These are phyloP conservation scores for Fusarium avenaceum DNA, from an alignment of 2,329 filamentous ascomycete species.

Conservation along the genomic window DNA sequence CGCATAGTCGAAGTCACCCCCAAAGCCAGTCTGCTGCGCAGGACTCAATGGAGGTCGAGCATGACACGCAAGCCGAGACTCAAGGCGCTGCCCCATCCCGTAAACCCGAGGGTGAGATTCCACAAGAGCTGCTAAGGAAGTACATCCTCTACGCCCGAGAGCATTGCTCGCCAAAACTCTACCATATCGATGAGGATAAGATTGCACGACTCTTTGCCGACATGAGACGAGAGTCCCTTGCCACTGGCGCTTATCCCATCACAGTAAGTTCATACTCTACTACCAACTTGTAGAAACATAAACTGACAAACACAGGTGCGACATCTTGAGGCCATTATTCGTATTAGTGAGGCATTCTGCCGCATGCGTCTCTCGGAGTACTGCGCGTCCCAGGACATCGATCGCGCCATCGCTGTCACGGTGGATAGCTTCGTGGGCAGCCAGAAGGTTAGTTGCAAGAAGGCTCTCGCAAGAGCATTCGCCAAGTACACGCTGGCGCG, in stretches of 20 bases:
- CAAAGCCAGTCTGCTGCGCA: conserved; percentile 63
- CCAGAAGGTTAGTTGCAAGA: conserved; percentile 98
- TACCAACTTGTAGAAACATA: neutral
- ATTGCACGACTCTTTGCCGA: conserved; percentile 93
- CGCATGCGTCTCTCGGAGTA: conserved; percentile 99
- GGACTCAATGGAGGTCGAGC: conserved; percentile 74
- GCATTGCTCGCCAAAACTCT: conserved; percentile 89
- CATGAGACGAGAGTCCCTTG: conserved; percentile 92
- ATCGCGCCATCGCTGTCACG: conserved; percentile 95
- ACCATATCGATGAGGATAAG: conserved; percentile 98
- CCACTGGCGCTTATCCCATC: conserved; percentile 96
- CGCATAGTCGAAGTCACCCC: conserved; percentile 91
- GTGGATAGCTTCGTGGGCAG: conserved; percentile 96
- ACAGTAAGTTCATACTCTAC: conserved; percentile 75
- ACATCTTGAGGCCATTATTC: conserved; percentile 97
- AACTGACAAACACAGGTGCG: conserved; percentile 75
- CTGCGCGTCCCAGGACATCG: conserved; percentile 89
- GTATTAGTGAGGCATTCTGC: conserved; percentile 93
- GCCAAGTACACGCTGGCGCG: conserved; percentile 85
- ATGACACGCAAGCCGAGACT: conserved; percentile 61
- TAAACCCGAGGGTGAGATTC: conserved; percentile 75
- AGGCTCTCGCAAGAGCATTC: conserved; percentile 92
- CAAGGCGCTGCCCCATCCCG: conserved; percentile 47
- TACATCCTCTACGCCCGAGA: conserved; percentile 97
- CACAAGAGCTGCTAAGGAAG: conserved; percentile 91